Evolutionary conservation across 768 basidiomycete species (phyloP), one percentile per base, ranked within the genome.

Genomic region (Candolleomyces aberdarensis): DNA sequence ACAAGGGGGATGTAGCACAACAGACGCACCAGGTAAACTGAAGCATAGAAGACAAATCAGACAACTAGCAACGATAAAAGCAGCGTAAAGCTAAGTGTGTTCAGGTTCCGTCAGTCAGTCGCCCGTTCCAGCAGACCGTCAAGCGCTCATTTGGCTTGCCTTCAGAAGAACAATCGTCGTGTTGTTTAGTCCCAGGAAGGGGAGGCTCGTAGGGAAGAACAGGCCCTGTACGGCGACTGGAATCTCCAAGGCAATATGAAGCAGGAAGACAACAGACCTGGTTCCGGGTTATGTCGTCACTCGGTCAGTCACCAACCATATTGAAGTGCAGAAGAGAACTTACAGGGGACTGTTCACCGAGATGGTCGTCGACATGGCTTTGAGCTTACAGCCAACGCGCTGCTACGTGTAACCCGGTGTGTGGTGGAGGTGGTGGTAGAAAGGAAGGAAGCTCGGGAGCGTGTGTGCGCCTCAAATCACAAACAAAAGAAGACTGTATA

Each of bases 171-270:
- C 84, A 8, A 93, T 54, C 0, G 91, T 84, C 5, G 92, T 94
- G 76, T 94, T 94, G 66, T 87, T 93, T 65, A 92, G 79, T 70
- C 92, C 84, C 58, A 93, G 65, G 71, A 94, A 92, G 0, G 92
- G 92, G 19, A 94, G 71, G 15, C 71, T 76, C 17, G 72, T 66
- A 1, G 90, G 86, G 0, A 85, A 79, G 76, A 83, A 84, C 17
- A 93, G 73, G 6, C 91, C 90, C 70, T 93, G 91, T 36, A 94
- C 72, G 3, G 86, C 91, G 20, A 94, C 70, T 0, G 92, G 92
- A 5, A 84, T 80, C 70, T 94, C 92, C 59, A 93, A 76, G 5
- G 87, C 89, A 66, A 92, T 83, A 67, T 94, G 92, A 31, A 94
- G 74, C 43, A 94, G 77, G 73, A 94, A 94, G 1, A 92, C 80